Evolutionary conservation across 1,284 basidiomycete genomes (phyloP).

Genomic region (Pyrrhoderma lamaoense): DNA sequence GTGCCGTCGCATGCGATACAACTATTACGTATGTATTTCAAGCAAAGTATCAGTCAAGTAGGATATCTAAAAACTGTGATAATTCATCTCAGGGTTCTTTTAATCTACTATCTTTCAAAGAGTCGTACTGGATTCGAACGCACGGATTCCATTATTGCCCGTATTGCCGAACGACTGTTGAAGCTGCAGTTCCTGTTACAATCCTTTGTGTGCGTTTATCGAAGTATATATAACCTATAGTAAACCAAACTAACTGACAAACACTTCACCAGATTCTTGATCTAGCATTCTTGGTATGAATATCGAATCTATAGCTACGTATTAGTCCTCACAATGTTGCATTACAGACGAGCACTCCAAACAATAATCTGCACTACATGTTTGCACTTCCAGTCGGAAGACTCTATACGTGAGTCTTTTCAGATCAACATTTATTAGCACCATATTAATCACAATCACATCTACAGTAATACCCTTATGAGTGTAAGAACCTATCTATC

Average conservation of each 20-base stretch:
- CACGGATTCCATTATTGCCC: constrained; percentile 11
- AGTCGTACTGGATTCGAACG: constrained; percentile 12
- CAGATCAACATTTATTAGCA: neutral
- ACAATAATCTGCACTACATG: constrained; percentile 14
- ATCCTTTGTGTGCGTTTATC: constrained; percentile 9
- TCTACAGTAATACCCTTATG: constrained; percentile 12
- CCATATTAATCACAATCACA: neutral
- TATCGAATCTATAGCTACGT: neutral
- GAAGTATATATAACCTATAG: neutral
- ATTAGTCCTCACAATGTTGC: neutral
- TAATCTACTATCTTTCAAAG: constrained; percentile 12
- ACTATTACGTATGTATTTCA: constrained; percentile 5
- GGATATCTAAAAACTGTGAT: neutral
- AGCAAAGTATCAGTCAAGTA: neutral
- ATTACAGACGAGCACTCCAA: constrained; percentile 7
- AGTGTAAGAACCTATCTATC: neutral
- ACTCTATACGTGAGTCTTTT: constrained; percentile 7
- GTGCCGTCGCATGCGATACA: constrained; percentile 2
- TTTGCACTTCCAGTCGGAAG: constrained; percentile 13
- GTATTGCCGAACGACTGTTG: constrained; percentile 11
- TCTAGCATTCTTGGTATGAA: constrained; percentile 8
- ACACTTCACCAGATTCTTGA: constrained; percentile 4
- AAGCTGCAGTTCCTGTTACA: constrained; percentile 10
- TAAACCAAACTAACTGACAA: neutral
- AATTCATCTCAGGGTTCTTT: neutral